These are phyloP conservation scores for Naegleria lovaniensis DNA, from an alignment of 208 protist genomes.

Conservation along the genomic window DNA sequence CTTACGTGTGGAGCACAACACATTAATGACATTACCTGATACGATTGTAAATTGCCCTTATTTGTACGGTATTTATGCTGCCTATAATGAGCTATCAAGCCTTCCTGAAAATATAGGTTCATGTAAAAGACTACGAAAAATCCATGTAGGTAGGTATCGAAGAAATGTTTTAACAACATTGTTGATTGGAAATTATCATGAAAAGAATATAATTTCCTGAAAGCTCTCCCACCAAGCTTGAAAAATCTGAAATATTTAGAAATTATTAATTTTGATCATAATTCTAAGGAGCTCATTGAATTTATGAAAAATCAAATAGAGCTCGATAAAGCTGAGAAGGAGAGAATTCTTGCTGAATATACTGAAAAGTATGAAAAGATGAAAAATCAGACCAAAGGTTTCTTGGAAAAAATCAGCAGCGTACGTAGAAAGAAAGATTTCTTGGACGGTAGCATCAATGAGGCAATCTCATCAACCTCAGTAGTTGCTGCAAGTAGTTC, in stretches of 20 bases:
- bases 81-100: not conserved
- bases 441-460: not conserved
- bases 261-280: not conserved
- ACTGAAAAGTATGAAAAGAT: not conserved
- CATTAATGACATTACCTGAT: not conserved
- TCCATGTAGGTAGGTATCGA: not conserved
- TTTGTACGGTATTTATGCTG: not conserved
- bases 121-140: not conserved
- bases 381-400: not conserved
- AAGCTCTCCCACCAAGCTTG: not conserved
- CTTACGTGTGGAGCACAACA: not conserved
- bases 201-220: not conserved
- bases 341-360: not conserved
- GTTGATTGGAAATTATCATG: too few species aligned
- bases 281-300: not conserved
- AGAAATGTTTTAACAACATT: too few species aligned
- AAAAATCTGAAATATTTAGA: not conserved
- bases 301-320: not conserved
- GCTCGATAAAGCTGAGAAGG: not conserved
- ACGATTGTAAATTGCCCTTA: not conserved
- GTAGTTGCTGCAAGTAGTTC: not conserved
- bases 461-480: not conserved
- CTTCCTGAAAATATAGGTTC: not conserved
- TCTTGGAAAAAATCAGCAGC: not conserved
- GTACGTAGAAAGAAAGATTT: not conserved